These are phyloP conservation scores for Populus hybrid DNA, from an alignment of 441 rosid genomes.

Conservation along the genomic window DNA sequence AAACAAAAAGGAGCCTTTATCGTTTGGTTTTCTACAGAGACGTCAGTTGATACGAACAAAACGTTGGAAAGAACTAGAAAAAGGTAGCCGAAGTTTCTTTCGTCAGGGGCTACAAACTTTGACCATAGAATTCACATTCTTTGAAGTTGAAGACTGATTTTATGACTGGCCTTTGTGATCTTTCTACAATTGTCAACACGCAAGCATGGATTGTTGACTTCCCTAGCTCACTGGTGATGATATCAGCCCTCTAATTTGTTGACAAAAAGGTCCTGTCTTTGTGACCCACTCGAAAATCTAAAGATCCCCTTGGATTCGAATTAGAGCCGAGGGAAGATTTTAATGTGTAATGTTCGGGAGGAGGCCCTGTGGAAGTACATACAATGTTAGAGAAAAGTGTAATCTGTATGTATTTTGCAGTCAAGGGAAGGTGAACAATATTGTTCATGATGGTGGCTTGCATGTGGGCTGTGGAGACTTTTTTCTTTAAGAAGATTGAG, in stretches of 20 bases:
- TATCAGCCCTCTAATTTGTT: background rate
- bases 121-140: conserved; percentile 14
- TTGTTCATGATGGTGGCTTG: conserved; percentile 20
- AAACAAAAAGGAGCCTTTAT: background rate
- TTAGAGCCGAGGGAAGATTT: no score
- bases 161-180: no score
- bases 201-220: conserved; percentile 29
- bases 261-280: background rate
- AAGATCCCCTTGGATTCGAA: conserved; percentile 12
- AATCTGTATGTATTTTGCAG: no score
- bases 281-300: conserved; percentile 15
- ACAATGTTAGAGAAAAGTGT: background rate
- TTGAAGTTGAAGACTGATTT: no score
- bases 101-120: conserved; percentile 27
- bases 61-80: background rate
- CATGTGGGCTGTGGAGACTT: conserved; percentile 23
- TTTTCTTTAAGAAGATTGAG: conserved; percentile 1
- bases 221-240: background rate
- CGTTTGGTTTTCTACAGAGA: background rate
- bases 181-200: conserved; percentile 18
- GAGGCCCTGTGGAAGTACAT: no score
- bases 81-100: conserved; percentile 6
- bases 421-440: no score
- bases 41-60: no score
- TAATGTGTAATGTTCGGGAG: no score